Evolutionary conservation across 345 rosid species (phyloP).

Genomic region (Cardamine occulta): DNA sequence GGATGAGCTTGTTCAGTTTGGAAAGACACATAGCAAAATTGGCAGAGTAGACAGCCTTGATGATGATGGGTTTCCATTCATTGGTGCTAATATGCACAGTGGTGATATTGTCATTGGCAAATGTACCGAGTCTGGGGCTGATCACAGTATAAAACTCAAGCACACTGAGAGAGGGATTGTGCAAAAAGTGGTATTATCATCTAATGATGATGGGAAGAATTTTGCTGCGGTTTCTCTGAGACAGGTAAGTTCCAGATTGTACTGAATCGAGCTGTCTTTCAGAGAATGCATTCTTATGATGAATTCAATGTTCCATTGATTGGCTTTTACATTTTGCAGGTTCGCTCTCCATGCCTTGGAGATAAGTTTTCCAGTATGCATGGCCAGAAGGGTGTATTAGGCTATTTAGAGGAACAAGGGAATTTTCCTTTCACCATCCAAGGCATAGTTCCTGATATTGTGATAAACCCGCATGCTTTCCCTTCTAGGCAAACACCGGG

Average conservation of each 20-base stretch:
- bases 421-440: slow-evolving; percentile 88
- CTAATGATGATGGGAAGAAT: slow-evolving; percentile 94
- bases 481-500: slow-evolving; percentile 96
- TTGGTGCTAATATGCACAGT: slow-evolving; percentile 80
- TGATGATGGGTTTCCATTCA: slow-evolving; percentile 84
- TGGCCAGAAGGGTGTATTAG: slow-evolving; percentile 96
- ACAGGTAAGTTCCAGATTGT: slow-evolving; percentile 58
- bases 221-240: slow-evolving; percentile 84
- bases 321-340: slow-evolving; percentile 46
- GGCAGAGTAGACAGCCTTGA: slow-evolving; percentile 88
- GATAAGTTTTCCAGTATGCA: slow-evolving; percentile 99
- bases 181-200: slow-evolving; percentile 83
- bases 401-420: slow-evolving; percentile 84
- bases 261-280: slow-evolving; percentile 25
- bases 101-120: slow-evolving; percentile 92
- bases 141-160: slow-evolving; percentile 82
- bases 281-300: background rate
- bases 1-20: slow-evolving; percentile 59
- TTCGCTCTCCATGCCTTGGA: slow-evolving; percentile 86
- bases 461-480: slow-evolving; percentile 90
- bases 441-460: slow-evolving; percentile 92
- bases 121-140: slow-evolving; percentile 78
- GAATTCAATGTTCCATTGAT: slow-evolving; percentile 8
- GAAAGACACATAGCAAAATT: slow-evolving; percentile 52
- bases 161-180: slow-evolving; percentile 93